These are phyloP conservation scores for Rhododendron vialii DNA, from an alignment of 148 eudicot genomes.

Conservation along the genomic window DNA sequence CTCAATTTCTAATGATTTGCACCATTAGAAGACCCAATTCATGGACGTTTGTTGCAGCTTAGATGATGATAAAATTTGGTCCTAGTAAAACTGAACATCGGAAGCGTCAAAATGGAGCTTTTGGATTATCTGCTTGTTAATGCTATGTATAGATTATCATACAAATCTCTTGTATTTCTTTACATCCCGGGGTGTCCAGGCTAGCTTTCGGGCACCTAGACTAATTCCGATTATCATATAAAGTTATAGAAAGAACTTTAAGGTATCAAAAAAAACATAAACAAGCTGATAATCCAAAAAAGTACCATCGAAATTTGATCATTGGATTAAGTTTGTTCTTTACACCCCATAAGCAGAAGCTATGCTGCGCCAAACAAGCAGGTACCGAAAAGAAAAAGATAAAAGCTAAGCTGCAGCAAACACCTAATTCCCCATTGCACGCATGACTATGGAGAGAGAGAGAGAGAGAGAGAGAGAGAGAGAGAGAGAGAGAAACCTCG, in stretches of 20 bases:
- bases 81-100: neutral
- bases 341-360: neutral
- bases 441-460: neutral
- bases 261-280: neutral
- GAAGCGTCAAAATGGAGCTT: neutral
- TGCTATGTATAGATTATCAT: neutral
- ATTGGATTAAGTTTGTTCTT: neutral
- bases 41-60: neutral
- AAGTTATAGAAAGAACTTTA: neutral
- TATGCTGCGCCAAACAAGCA: neutral
- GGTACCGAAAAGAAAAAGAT: neutral
- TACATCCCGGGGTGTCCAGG: neutral
- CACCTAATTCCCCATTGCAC: neutral
- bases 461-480: no score
- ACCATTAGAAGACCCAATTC: neutral
- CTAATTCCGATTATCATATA: neutral
- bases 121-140: neutral
- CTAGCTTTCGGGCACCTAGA: neutral
- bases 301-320: neutral
- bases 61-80: neutral
- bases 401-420: neutral
- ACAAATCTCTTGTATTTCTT: neutral
- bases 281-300: neutral
- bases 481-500: conserved; percentile 17
- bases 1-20: neutral